Conservation (phyloP, 169 alveolate species). For the Eimeria praecox region DNA sequence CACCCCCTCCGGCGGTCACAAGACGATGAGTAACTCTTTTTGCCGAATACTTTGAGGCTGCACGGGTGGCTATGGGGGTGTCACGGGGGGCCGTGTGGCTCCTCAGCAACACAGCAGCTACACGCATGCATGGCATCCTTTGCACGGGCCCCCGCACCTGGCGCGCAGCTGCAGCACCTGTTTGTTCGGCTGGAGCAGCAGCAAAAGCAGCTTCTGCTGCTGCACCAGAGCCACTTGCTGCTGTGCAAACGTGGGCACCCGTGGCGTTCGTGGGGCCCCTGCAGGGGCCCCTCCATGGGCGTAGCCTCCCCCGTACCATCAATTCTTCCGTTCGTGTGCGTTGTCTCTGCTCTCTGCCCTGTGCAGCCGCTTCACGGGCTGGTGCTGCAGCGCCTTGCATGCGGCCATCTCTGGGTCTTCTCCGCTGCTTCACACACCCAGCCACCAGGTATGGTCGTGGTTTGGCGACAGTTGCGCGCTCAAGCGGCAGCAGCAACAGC, state of each 20-base stretch:
- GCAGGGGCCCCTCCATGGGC: not conserved
- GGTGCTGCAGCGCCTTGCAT: not conserved
- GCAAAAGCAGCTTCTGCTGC: conserved; percentile 3
- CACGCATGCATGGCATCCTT: not conserved
- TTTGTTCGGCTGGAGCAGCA: not conserved
- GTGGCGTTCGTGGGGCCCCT: not conserved
- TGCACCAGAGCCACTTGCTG: conserved; percentile 7
- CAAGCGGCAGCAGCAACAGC: not conserved
- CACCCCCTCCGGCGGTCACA: not conserved
- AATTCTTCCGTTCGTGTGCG: not conserved
- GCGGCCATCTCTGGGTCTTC: not conserved
- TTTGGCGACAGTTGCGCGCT: not conserved
- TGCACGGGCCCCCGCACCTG: not conserved
- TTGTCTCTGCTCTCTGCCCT: not conserved
- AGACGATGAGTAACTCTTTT: not conserved
- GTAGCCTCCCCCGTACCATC: not conserved
- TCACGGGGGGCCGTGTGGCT: conserved; percentile 14
- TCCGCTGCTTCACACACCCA: conserved; percentile 24
- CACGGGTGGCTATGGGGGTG: conserved; percentile 13
- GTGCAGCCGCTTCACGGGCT: conserved; percentile 2
- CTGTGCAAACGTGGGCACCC: not conserved
- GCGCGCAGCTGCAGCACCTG: conserved; percentile 3
- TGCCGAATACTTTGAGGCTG: not conserved
- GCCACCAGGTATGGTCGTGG: not conserved
- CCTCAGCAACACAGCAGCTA: conserved; percentile 20